Conservation (phyloP, 2,329 filamentous ascomycete genomes). For the Penicillium sp. region DNA sequence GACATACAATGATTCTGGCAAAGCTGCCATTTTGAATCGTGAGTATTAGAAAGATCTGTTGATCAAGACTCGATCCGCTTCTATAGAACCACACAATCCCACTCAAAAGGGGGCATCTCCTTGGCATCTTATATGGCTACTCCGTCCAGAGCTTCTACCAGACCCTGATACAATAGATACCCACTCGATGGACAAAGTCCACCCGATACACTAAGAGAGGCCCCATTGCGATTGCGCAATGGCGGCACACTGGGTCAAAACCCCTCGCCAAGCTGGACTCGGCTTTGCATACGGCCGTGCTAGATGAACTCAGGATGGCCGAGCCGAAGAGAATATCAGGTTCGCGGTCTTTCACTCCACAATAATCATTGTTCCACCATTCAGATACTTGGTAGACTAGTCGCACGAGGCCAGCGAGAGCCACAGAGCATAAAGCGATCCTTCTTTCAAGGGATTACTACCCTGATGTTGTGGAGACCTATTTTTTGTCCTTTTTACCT, state of each 20-base stretch:
- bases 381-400: background rate
- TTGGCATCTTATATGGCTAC: background rate
- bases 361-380: background rate
- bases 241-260: background rate
- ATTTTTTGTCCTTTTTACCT: background rate
- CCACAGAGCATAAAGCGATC: background rate
- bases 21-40: background rate
- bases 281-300: background rate
- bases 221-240: background rate
- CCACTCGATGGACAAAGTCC: background rate
- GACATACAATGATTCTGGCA: slow-evolving; percentile 5
- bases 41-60: background rate
- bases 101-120: background rate
- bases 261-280: background rate
- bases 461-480: background rate
- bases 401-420: background rate
- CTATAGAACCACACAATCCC: background rate
- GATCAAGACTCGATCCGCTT: background rate
- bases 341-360: background rate
- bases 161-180: background rate
- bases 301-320: background rate
- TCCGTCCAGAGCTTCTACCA: background rate
- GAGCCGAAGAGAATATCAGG: background rate
- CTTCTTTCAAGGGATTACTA: background rate
- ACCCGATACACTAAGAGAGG: background rate